These are phyloP conservation scores for Aspergillus puulaauensis DNA, from an alignment of 2,329 filamentous ascomycete genomes.

Conservation along the genomic window DNA sequence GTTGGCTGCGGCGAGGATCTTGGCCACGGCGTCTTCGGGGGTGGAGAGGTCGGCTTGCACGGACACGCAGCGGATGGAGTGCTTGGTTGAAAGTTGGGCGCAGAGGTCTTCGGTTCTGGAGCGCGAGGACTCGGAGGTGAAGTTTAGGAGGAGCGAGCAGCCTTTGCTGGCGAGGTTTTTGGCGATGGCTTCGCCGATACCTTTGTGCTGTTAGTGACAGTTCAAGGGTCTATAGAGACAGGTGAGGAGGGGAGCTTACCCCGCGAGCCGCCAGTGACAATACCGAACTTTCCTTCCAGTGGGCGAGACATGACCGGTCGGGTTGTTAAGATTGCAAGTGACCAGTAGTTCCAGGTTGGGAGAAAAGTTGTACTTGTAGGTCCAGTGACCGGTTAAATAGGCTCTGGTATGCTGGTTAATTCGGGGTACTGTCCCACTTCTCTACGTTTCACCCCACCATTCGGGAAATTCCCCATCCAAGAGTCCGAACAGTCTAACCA, in stretches of 20 bases:
- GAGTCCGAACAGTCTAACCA: constrained; percentile 2
- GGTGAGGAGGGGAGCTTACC: constrained; percentile 49
- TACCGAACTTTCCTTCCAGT: constrained; percentile 73
- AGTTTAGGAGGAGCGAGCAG: constrained; percentile 67
- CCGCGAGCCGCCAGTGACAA: constrained; percentile 77
- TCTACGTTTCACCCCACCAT: constrained; percentile 9
- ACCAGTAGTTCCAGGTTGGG: background rate
- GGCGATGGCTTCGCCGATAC: constrained; percentile 70
- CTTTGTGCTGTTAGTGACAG: constrained; percentile 43
- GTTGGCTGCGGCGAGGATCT: constrained; percentile 59
- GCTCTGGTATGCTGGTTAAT: constrained; percentile 1
- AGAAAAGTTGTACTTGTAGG: too few species aligned
- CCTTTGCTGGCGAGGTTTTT: constrained; percentile 73
- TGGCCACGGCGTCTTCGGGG: constrained; percentile 55
- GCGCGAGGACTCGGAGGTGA: constrained; percentile 64
- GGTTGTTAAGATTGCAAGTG: too few species aligned
- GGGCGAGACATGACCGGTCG: constrained; percentile 25
- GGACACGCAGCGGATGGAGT: constrained; percentile 61
- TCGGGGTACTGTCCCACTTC: constrained; percentile 4
- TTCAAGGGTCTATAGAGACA: background rate
- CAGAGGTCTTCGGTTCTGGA: constrained; percentile 55
- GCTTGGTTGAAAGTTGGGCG: constrained; percentile 52
- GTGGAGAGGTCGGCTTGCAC: constrained; percentile 72
- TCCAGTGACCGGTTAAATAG: constrained; percentile 6
- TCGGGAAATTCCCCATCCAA: constrained; percentile 28